These are phyloP conservation scores for Aechmea fasciata DNA, from an alignment of 176 grass and related monocot species.

Conservation along the genomic window DNA sequence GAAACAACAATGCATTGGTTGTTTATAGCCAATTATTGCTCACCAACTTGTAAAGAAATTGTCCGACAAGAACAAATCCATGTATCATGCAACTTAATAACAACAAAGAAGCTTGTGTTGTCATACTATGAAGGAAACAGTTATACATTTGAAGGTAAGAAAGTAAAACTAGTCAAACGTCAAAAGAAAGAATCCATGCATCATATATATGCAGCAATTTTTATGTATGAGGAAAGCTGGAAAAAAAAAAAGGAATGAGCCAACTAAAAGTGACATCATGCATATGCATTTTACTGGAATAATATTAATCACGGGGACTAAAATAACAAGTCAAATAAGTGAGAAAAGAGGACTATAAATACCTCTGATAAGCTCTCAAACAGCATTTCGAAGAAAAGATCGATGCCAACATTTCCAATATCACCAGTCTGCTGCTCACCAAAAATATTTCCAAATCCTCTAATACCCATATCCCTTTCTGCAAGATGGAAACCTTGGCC, in stretches of 20 bases:
- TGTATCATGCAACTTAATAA: too few species aligned
- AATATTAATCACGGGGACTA: not conserved
- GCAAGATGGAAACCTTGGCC: conserved; percentile 94
- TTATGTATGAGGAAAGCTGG: not conserved
- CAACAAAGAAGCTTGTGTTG: too few species aligned
- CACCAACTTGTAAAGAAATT: too few species aligned
- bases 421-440: conserved; percentile 97
- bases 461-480: conserved; percentile 93
- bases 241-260: not conserved
- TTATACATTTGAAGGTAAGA: too few species aligned
- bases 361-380: conserved; percentile 96
- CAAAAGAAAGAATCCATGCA: too few species aligned
- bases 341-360: conserved; percentile 11
- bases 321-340: not conserved
- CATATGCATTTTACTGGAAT: not conserved
- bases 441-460: conserved; percentile 91
- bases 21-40: too few species aligned
- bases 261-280: not conserved
- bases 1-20: not conserved
- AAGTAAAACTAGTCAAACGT: too few species aligned
- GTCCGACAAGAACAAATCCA: too few species aligned
- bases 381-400: conserved; percentile 99
- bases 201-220: too few species aligned
- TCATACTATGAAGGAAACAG: too few species aligned
- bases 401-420: conserved; percentile 90